phyloP scores from a whole-genome alignment of 1,284 basidiomycete species.

The Sanghuangporus baumii region DNA sequence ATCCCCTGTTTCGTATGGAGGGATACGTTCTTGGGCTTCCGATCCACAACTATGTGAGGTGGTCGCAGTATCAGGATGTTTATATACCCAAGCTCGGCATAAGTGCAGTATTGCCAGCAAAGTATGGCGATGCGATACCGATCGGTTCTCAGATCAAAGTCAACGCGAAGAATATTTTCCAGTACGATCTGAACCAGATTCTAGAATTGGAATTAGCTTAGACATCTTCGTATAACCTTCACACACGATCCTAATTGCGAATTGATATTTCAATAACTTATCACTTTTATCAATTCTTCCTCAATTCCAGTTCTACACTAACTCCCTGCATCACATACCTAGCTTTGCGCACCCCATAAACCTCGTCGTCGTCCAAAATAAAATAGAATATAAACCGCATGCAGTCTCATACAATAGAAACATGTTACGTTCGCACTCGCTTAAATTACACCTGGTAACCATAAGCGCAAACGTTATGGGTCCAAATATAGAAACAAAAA shows the following conservation, averaged over 20 bases:
- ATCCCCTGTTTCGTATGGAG: neutral
- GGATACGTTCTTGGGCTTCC: neutral
- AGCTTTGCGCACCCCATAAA: neutral
- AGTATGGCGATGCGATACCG: neutral
- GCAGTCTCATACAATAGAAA: neutral
- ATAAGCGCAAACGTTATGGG: slow-evolving; percentile 15
- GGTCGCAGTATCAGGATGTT: slow-evolving; percentile 1
- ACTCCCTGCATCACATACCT: neutral
- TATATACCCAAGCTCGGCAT: slow-evolving; percentile 12
- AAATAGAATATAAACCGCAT: neutral
- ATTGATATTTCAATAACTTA: neutral
- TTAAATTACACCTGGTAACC: slow-evolving; percentile 19
- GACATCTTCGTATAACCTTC: neutral
- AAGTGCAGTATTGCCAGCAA: neutral
- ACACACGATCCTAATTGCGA: neutral
- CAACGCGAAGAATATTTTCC: slow-evolving; percentile 3
- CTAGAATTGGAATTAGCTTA: slow-evolving; percentile 4
- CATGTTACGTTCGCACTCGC: neutral
- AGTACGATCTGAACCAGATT: slow-evolving; percentile 2
- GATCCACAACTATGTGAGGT: neutral
- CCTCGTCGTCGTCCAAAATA: neutral
- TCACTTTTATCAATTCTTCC: neutral
- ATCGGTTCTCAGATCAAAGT: neutral
- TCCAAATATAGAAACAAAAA: neutral
- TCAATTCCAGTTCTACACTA: neutral